These are phyloP conservation scores for Platanthera guangdongensis DNA, from an alignment of 106 monocot species.

Conservation along the genomic window DNA sequence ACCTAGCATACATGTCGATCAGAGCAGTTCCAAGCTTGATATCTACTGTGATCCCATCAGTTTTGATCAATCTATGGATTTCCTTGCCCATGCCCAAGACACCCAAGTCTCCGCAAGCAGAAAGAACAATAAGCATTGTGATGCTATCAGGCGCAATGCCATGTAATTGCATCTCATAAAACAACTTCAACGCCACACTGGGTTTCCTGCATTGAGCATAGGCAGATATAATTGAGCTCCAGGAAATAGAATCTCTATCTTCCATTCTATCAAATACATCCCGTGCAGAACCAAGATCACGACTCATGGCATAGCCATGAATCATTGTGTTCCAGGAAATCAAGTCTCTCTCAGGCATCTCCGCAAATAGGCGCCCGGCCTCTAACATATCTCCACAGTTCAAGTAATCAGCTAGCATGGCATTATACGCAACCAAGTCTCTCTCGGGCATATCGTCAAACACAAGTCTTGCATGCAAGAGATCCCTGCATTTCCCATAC, in stretches of 20 bases:
- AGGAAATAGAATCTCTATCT: slow-evolving; percentile 37
- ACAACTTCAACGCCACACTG: slow-evolving; percentile 34
- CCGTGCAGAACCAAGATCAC: slow-evolving; percentile 23
- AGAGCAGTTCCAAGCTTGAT: too few species aligned
- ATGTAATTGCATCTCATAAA: slow-evolving; percentile 23
- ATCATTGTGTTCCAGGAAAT: slow-evolving; percentile 60
- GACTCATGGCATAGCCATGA: slow-evolving; percentile 21
- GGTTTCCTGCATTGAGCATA: slow-evolving; percentile 28
- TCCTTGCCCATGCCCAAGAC: slow-evolving; percentile 25
- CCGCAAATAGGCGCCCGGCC: slow-evolving; percentile 33
- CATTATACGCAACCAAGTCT: slow-evolving; percentile 33
- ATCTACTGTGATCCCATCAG: too few species aligned
- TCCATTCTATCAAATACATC: slow-evolving; percentile 27
- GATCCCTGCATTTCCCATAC: slow-evolving; percentile 30
- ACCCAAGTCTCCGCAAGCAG: slow-evolving; percentile 32
- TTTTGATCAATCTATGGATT: slow-evolving; percentile 26
- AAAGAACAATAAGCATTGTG: slow-evolving; percentile 32
- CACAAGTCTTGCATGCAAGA: slow-evolving; percentile 15
- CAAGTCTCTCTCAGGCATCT: slow-evolving; percentile 25
- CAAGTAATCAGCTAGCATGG: slow-evolving; percentile 32
- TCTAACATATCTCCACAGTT: slow-evolving; percentile 9
- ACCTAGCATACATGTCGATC: too few species aligned
- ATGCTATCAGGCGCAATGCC: slow-evolving; percentile 29
- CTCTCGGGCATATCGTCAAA: slow-evolving; percentile 34
- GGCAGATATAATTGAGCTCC: slow-evolving; percentile 47